These are phyloP conservation scores for Polytolypa hystricis DNA, from an alignment of 2,329 filamentous ascomycete species.

Conservation along the genomic window DNA sequence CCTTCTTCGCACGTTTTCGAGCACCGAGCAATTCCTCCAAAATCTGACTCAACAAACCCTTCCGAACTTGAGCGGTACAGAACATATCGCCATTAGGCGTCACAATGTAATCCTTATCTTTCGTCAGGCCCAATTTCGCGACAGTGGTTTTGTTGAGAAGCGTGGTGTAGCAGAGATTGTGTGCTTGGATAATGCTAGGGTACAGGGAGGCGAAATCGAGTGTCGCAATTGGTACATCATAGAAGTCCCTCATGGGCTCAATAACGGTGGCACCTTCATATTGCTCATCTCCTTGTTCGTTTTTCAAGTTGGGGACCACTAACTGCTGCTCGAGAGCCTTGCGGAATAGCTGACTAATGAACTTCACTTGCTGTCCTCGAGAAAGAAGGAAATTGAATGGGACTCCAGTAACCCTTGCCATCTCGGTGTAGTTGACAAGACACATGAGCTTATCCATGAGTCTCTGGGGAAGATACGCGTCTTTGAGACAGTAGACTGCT, in stretches of 20 bases:
- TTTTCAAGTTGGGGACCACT: constrained; percentile 77
- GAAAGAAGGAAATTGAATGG: constrained; percentile 91
- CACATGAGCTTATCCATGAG: constrained; percentile 97
- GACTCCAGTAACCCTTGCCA: constrained; percentile 97
- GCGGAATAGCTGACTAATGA: constrained; percentile 91
- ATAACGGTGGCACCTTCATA: constrained; percentile 98
- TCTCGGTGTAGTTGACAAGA: constrained; percentile 97
- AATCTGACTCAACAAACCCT: constrained; percentile 89
- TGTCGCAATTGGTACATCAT: constrained; percentile 88
- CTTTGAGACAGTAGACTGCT: constrained; percentile 93
- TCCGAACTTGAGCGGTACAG: constrained; percentile 75
- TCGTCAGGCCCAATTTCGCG: constrained; percentile 64
- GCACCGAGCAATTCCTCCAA: constrained; percentile 84
- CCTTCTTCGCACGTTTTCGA: constrained; percentile 87
- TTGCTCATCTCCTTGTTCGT: constrained; percentile 66
- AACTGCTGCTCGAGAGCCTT: constrained; percentile 89
- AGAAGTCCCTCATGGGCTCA: constrained; percentile 85
- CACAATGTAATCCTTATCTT: constrained; percentile 91
- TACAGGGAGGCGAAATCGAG: constrained; percentile 98
- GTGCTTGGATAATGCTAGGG: constrained; percentile 96
- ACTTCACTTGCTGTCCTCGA: constrained; percentile 92
- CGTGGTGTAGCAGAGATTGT: constrained; percentile 97
- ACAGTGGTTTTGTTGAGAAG: constrained; percentile 68
- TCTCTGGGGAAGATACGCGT: constrained; percentile 87
- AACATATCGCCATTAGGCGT: constrained; percentile 94